A percentile compares a stretch with the other conserved stretches of the same genome.
Conservation (phyloP, 75 land plant genomes). For the Chamaecyparis obtusa region DNA sequence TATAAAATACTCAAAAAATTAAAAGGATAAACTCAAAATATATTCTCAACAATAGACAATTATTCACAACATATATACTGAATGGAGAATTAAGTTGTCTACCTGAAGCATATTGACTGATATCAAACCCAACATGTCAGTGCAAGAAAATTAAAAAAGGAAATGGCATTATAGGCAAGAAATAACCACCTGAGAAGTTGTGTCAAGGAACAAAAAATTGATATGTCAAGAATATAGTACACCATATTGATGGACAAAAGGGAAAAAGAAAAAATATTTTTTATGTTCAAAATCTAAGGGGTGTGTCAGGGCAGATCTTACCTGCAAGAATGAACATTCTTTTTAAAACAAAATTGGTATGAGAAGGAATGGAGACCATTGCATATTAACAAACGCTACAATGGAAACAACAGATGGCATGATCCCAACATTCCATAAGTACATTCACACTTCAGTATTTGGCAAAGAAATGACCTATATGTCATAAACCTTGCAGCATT, state of each 20-base stretch:
- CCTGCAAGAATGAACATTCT: neutral
- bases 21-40: neutral
- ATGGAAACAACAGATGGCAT: neutral
- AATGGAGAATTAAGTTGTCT: neutral
- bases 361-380: neutral
- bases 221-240: neutral
- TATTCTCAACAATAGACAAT: neutral
- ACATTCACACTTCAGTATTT: neutral
- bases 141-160: neutral
- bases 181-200: neutral
- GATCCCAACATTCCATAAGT: neutral
- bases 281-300: neutral
- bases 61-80: neutral
- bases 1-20: neutral
- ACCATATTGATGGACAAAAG: neutral
- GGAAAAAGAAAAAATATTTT: neutral
- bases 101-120: neutral
- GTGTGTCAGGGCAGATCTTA: neutral
- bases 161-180: neutral
- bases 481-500: neutral
- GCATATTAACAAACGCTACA: neutral
- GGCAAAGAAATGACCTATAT: neutral
- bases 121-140: neutral
- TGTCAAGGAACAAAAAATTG: neutral
- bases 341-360: neutral